A percentile compares a stretch with the other conserved stretches of the same genome.
phyloP scores from a whole-genome alignment of 768 basidiomycete species.

The Lentinula raphanica region DNA sequence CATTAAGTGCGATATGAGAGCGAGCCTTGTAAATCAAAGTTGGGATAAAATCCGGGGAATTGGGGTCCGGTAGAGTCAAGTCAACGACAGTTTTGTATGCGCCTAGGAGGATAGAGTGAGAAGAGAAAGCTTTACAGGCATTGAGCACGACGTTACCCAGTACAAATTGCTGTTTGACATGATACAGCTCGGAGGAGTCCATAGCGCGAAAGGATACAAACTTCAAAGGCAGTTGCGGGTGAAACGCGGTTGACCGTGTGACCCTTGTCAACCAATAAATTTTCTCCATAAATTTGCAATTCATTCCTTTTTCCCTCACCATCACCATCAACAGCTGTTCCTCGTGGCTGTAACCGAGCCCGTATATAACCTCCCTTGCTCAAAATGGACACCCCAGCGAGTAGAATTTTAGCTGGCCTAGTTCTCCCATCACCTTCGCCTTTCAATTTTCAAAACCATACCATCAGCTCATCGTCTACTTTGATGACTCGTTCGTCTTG shows the following conservation, averaged over 20 bases:
- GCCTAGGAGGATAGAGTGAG: constrained; percentile 30
- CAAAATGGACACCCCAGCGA: neutral
- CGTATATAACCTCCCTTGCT: neutral
- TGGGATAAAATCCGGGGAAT: constrained; percentile 59
- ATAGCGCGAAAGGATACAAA: constrained; percentile 24
- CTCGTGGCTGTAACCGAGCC: neutral
- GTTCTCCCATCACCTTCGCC: neutral
- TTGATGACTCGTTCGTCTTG: constrained; percentile 14
- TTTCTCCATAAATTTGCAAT: neutral
- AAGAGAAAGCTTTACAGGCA: neutral
- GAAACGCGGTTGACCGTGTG: constrained; percentile 14
- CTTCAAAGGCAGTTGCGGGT: no score
- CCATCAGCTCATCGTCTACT: neutral
- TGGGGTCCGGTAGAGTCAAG: constrained; percentile 50
- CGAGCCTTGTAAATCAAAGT: constrained; percentile 76
- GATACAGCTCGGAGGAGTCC: constrained; percentile 61
- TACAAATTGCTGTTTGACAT: constrained; percentile 70
- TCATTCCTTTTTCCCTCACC: neutral
- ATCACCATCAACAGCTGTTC: neutral
- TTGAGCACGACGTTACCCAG: constrained; percentile 41
- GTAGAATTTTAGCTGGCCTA: constrained; percentile 28
- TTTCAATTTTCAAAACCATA: neutral
- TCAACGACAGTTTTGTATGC: constrained; percentile 63
- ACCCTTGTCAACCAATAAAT: constrained; percentile 1
- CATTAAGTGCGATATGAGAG: constrained; percentile 65